Percentiles rank a stretch among this genome's conserved stretches.
Evolutionary conservation across 805 yeast species (phyloP).

Genomic region (Starmera dryadoides): DNA sequence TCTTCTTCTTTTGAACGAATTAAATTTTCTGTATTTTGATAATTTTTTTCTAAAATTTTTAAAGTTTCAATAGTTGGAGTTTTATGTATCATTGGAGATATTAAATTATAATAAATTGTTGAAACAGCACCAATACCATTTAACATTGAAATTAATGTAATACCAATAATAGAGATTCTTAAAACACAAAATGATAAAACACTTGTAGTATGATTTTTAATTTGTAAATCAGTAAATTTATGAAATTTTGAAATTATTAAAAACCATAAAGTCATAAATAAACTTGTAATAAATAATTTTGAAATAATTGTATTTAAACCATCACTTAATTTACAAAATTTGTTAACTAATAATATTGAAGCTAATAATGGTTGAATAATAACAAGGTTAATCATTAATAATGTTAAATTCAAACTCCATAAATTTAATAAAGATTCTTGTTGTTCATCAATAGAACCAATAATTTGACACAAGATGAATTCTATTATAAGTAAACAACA

Average conservation of each 20-base stretch:
- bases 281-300: conserved; percentile 3
- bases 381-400: conserved; percentile 6
- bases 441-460: too few species aligned
- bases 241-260: conserved; percentile 13
- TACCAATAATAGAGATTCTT: conserved; percentile 18
- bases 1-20: conserved; percentile 12
- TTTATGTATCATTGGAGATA: conserved; percentile 1
- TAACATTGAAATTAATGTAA: conserved; percentile 17
- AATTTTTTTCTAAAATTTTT: conserved; percentile 9
- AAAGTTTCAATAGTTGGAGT: conserved; percentile 1
- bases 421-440: neutral
- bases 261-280: conserved; percentile 10
- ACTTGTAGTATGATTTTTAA: conserved; percentile 1
- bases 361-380: conserved; percentile 15
- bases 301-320: conserved; percentile 5
- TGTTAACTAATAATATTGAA: conserved; percentile 11
- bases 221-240: conserved; percentile 12
- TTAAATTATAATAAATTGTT: conserved; percentile 17
- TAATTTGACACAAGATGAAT: conserved; percentile 16
- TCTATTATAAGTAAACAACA: conserved; percentile 14
- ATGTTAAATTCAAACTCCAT: conserved; percentile 7
- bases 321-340: conserved; percentile 9
- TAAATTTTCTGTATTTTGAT: conserved; percentile 13
- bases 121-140: conserved; percentile 22
- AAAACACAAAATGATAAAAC: conserved; percentile 10